Base-by-base conservation (phyloP, 768 basidiomycete genomes). In the Sarcodon sp. region DNA sequence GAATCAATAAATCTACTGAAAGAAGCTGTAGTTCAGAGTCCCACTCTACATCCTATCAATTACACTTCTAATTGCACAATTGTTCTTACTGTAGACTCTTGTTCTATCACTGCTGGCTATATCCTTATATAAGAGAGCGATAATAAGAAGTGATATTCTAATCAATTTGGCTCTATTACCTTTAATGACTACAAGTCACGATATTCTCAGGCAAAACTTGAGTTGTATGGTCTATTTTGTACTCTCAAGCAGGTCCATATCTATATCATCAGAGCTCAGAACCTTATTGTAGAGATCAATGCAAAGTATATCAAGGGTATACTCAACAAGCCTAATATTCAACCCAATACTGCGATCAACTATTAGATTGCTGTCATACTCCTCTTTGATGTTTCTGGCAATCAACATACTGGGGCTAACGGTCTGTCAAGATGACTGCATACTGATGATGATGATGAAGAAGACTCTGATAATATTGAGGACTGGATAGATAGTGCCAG, bases 311-410 rank as follows among this genome's bases (percentile, higher is more conserved):
- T 71, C 33, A 55, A 59, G 18, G 69, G 64, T 2, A 70, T 66
- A 64, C 46, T 70, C 1, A 64, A 64, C 27, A 64, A 68, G 33
- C 68, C 66, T 0, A 65, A 68, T 21, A 50, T 66, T 0, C 60
- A 64, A 3, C 69, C 68, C 0, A 67, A 59, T 34, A 59, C 65
- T 2, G 51, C 62, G 0, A 60, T 69, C 1, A 72, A 72, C 38
- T 44, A 65, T 7, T 73, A 71, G 72, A 68, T 73, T 35, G 60
- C 61, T 0, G 61, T 53, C 0, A 69, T 73, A 12, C 55, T 64
- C 0, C 47, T 68, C 0, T 71, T 68, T 48, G 50, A 73, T 44
- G 58, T 73, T 7, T 64, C 66, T 0, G 61, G 51, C 0, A 45
- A 52, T 0, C 6, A 46, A 13, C 51, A 55, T 21, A 44, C 47